Percentiles rank a stretch among this genome's conserved stretches.
phyloP scores from a whole-genome alignment of 805 yeast genomes.

The Suhomyces xylopsoci region DNA sequence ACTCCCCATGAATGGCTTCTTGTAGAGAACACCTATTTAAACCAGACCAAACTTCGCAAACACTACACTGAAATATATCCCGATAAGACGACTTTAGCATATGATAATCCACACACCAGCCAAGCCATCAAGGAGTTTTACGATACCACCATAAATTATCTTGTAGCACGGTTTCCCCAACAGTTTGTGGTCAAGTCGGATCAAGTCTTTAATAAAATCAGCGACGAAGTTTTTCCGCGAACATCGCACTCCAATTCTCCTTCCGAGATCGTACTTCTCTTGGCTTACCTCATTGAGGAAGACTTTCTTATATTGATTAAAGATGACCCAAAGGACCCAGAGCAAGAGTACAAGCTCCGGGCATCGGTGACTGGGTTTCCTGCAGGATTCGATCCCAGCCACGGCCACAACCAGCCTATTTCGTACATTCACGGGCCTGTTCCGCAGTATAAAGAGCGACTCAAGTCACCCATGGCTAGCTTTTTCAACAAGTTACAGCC shows the following conservation, averaged over 20 bases:
- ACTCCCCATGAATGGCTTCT: slow-evolving; percentile 54
- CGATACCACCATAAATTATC: slow-evolving; percentile 36
- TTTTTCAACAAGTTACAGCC: slow-evolving; percentile 58
- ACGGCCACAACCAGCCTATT: slow-evolving; percentile 50
- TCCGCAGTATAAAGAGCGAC: slow-evolving; percentile 57
- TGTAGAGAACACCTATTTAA: slow-evolving; percentile 58
- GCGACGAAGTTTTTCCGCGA: slow-evolving; percentile 30
- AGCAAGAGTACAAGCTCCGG: slow-evolving; percentile 57
- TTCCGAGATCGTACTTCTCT: slow-evolving; percentile 15
- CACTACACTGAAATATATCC: slow-evolving; percentile 27
- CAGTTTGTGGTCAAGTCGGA: slow-evolving; percentile 37
- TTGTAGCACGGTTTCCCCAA: slow-evolving; percentile 51
- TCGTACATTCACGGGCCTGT: slow-evolving; percentile 68
- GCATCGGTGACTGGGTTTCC: slow-evolving; percentile 64
- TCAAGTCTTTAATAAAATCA: slow-evolving; percentile 37
- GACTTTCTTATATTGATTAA: slow-evolving; percentile 56
- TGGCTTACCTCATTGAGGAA: slow-evolving; percentile 52
- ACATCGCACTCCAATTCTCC: slow-evolving; percentile 12
- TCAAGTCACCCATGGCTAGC: slow-evolving; percentile 62
- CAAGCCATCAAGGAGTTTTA: slow-evolving; percentile 51
- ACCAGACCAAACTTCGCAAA: slow-evolving; percentile 40
- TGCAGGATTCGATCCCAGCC: slow-evolving; percentile 67
- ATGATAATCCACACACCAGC: slow-evolving; percentile 17
- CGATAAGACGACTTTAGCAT: slow-evolving; percentile 29
- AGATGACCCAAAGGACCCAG: slow-evolving; percentile 37